A percentile compares a stretch with the other conserved stretches of the same genome.
phyloP scores from a whole-genome alignment of 1,284 basidiomycete genomes.

The Ustilago nuda region DNA sequence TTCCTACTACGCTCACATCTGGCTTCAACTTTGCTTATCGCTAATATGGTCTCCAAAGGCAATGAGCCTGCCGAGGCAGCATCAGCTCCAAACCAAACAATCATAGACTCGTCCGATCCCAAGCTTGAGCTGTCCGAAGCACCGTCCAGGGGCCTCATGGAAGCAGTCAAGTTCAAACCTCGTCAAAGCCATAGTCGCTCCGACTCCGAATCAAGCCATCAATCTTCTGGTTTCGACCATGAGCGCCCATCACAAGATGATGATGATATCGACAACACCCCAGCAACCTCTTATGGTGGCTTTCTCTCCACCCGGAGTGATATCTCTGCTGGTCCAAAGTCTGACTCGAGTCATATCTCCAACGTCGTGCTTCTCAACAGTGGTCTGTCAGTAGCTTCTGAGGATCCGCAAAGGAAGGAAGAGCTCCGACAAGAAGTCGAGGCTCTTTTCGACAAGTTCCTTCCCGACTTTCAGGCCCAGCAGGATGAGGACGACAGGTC shows the following conservation, averaged over 20 bases:
- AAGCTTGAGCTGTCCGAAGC: not conserved
- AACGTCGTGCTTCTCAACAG: conserved; percentile 23
- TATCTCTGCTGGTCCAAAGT: conserved; percentile 22
- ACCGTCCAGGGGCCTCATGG: conserved; percentile 17
- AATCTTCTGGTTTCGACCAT: conserved; percentile 40
- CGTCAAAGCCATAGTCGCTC: conserved; percentile 27
- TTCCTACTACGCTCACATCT: not conserved
- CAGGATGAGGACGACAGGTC: conserved; percentile 18
- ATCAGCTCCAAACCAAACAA: not conserved
- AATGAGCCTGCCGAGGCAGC: not conserved
- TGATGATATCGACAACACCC: conserved; percentile 47
- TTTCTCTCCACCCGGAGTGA: conserved; percentile 33
- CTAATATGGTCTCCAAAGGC: conserved; percentile 17
- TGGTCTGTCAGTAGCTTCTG: conserved; percentile 25
- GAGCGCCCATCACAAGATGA: conserved; percentile 45
- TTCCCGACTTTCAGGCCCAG: conserved; percentile 30
- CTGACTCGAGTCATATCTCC: conserved; percentile 32
- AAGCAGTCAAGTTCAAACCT: conserved; percentile 33
- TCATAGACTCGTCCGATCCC: not conserved
- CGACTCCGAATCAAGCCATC: conserved; percentile 29
- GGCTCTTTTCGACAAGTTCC: conserved; percentile 42
- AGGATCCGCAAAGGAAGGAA: conserved; percentile 30
- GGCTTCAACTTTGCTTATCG: not conserved
- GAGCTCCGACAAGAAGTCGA: conserved; percentile 37
- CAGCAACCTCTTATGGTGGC: conserved; percentile 44